A percentile compares a stretch with the other conserved stretches of the same genome.
Conservation (phyloP, 768 basidiomycete species). For the Lactarius tabidus region DNA sequence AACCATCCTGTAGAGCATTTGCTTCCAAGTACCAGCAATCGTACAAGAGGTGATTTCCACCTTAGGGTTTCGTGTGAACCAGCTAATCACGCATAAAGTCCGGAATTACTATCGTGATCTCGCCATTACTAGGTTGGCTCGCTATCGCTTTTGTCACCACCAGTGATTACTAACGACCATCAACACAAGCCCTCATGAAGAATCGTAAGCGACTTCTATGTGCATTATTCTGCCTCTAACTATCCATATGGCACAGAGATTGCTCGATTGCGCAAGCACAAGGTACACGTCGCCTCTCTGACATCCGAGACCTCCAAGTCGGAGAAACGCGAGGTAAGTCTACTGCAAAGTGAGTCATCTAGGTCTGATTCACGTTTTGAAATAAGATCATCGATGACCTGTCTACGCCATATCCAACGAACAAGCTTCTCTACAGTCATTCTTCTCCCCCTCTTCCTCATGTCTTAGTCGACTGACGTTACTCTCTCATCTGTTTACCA, state of each 20-base stretch:
- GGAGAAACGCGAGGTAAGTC: constrained; percentile 53
- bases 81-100: constrained; percentile 30
- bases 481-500: constrained; percentile 28
- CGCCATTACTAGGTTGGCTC: constrained; percentile 64
- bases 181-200: constrained; percentile 65
- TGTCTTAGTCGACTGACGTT: not conserved
- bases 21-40: constrained; percentile 80
- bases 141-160: not conserved
- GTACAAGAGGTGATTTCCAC: constrained; percentile 47
- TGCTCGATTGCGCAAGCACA: constrained; percentile 48
- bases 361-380: not conserved
- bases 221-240: not conserved
- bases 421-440: constrained; percentile 70
- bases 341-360: not conserved
- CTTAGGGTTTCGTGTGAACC: not conserved
- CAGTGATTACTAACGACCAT: not conserved
- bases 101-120: constrained; percentile 72
- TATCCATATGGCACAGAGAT: constrained; percentile 46
- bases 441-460: not conserved
- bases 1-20: constrained; percentile 54
- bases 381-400: constrained; percentile 60
- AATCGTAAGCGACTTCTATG: constrained; percentile 51
- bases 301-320: constrained; percentile 57
- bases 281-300: constrained; percentile 56
- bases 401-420: constrained; percentile 50